These are phyloP conservation scores for Hypoxylon rubiginosum DNA, from an alignment of 2,329 filamentous ascomycete species.

Conservation along the genomic window DNA sequence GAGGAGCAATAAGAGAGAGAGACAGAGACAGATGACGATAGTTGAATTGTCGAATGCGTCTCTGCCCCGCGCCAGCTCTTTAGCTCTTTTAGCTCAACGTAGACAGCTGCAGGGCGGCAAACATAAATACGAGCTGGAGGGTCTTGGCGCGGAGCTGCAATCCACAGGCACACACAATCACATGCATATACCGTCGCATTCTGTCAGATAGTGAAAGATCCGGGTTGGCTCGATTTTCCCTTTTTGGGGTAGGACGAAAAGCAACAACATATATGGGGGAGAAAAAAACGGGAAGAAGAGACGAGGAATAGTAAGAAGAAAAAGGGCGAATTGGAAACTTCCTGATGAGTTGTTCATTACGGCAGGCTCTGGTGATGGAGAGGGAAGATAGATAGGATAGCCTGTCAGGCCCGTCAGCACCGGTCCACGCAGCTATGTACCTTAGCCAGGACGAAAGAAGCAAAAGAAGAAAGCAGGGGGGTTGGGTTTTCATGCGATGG, in stretches of 20 bases:
- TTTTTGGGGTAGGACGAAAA: conserved; percentile 3
- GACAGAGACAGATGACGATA: neutral
- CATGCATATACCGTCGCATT: conserved; percentile 37
- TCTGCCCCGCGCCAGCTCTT: conserved; percentile 30
- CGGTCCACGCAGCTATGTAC: neutral
- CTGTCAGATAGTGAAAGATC: neutral
- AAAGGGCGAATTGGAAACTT: neutral
- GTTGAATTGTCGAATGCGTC: neutral
- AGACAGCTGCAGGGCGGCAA: conserved; percentile 37
- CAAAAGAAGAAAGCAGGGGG: neutral
- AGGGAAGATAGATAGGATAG: neutral
- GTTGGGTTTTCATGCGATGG: neutral
- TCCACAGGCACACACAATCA: conserved; percentile 23
- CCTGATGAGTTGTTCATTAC: neutral
- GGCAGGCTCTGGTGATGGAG: neutral
- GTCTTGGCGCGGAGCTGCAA: conserved; percentile 31
- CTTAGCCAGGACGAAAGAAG: neutral
- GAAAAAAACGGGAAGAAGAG: neutral
- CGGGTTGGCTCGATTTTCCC: conserved; percentile 16
- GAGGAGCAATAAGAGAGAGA: neutral
- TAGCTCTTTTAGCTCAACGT: conserved; percentile 7
- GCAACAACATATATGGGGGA: neutral
- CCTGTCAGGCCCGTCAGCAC: neutral
- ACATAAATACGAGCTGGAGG: conserved; percentile 39
- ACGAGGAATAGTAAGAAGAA: neutral